Evolutionary conservation across 1,284 basidiomycete genomes (phyloP).

Genomic region (Ustilago hordei): DNA sequence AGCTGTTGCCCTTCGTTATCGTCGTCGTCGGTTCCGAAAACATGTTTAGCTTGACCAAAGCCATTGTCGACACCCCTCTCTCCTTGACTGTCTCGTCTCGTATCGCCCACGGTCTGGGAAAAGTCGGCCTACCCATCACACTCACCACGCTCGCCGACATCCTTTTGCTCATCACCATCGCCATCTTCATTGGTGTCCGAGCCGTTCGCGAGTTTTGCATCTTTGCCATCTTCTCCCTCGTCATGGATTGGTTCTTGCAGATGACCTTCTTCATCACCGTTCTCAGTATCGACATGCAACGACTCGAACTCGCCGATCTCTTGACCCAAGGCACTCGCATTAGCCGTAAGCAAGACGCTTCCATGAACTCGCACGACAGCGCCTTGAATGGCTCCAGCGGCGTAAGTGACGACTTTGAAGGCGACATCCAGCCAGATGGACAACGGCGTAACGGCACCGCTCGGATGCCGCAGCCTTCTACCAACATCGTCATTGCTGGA

Average conservation of each 20-base stretch:
- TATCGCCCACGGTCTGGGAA: conserved; percentile 86
- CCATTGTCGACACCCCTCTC: conserved; percentile 88
- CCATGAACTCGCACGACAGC: conserved; percentile 16
- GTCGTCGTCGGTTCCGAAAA: conserved; percentile 96
- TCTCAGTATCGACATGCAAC: conserved; percentile 88
- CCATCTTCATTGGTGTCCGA: conserved; percentile 78
- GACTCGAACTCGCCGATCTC: conserved; percentile 75
- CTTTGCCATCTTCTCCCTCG: conserved; percentile 91
- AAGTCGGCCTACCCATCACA: conserved; percentile 89
- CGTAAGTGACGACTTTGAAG: conserved; percentile 16
- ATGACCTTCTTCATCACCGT: conserved; percentile 92
- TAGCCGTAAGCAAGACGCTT: conserved; percentile 26
- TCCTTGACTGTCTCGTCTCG: conserved; percentile 90
- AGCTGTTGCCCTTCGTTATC: conserved; percentile 89
- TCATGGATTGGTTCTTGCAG: conserved; percentile 94
- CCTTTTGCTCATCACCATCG: conserved; percentile 81
- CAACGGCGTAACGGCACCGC: conserved; percentile 6
- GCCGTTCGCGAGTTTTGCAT: conserved; percentile 92
- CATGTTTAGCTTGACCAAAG: conserved; percentile 92
- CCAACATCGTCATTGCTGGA: conserved; percentile 30
- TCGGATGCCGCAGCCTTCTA: conserved; percentile 7
- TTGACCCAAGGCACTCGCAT: conserved; percentile 54
- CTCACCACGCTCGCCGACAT: conserved; percentile 91
- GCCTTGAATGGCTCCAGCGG: conserved; percentile 10
- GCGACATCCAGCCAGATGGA: conserved; percentile 15